A percentile compares a stretch with the other conserved stretches of the same genome.
phyloP scores from a whole-genome alignment of 169 alveolate species.

The Cryptosporidium sp. region DNA sequence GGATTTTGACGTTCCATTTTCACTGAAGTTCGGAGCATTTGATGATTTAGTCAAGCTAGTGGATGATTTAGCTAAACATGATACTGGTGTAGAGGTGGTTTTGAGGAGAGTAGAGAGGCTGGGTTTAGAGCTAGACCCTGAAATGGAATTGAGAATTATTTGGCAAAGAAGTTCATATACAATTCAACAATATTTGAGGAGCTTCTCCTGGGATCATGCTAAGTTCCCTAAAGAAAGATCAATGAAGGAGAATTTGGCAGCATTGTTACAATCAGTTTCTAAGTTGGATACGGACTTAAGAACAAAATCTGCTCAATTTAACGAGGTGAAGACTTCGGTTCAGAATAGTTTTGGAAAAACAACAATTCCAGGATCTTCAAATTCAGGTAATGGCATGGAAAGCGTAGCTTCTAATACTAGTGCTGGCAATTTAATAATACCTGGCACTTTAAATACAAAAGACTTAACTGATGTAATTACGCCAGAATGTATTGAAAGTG shows the following conservation, averaged over 20 bases:
- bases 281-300: constrained; percentile 86
- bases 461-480: constrained; percentile 88
- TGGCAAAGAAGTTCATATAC: constrained; percentile 84
- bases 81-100: constrained; percentile 82
- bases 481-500: constrained; percentile 85
- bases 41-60: constrained; percentile 85
- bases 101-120: constrained; percentile 83
- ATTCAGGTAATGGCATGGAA: background rate
- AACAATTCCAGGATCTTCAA: background rate
- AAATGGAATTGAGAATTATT: constrained; percentile 81
- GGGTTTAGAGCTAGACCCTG: constrained; percentile 82
- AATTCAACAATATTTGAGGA: constrained; percentile 82
- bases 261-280: constrained; percentile 83
- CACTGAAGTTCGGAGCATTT: constrained; percentile 84
- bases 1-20: constrained; percentile 84
- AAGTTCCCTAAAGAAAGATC: constrained; percentile 88
- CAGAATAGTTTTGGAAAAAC: constrained; percentile 52
- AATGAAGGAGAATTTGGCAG: constrained; percentile 83
- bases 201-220: constrained; percentile 91
- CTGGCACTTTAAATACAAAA: constrained; percentile 44
- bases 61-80: constrained; percentile 86
- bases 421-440: constrained; percentile 1
- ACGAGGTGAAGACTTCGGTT: constrained; percentile 83
- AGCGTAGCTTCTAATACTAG: background rate
- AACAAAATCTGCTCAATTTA: constrained; percentile 83